Percentiles rank a stretch among this genome's conserved stretches.
Conservation (phyloP, 31 red algal genomes). For the Porphyra umbilicalis region DNA sequence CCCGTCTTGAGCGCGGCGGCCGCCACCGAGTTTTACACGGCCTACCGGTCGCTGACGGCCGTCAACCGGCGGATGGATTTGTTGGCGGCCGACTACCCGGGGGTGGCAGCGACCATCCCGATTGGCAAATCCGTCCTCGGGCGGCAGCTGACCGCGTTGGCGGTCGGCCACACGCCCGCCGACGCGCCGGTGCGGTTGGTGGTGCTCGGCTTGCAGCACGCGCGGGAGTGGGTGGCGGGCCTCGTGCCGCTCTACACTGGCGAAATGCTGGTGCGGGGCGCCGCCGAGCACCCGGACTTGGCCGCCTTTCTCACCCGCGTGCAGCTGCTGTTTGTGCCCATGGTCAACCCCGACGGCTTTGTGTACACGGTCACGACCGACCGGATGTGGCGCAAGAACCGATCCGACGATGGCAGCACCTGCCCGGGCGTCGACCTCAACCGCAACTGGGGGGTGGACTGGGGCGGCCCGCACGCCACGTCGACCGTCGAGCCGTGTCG, state of each 20-base stretch:
- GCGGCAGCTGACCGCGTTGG: background rate
- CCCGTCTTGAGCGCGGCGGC: background rate
- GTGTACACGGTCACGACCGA: conserved; percentile 3
- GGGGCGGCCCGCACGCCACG: background rate
- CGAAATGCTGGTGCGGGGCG: conserved; percentile 1
- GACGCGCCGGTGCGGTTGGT: conserved; percentile 8
- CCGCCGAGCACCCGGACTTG: background rate
- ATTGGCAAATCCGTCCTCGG: background rate
- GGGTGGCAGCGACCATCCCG: background rate
- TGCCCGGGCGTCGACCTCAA: conserved; percentile 24
- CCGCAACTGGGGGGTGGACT: conserved; percentile 23
- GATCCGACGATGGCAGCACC: background rate
- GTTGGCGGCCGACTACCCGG: background rate
- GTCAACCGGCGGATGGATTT: background rate
- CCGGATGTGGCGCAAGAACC: conserved; percentile 22
- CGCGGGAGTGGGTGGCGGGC: conserved; percentile 34
- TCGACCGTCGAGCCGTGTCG: background rate
- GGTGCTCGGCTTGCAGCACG: conserved; percentile 28
- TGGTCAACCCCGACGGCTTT: conserved; percentile 36
- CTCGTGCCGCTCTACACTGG: conserved; percentile 14
- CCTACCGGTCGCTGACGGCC: background rate
- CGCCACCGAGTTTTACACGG: background rate
- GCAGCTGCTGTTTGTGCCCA: conserved; percentile 12
- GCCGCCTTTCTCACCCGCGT: background rate
- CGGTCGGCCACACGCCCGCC: conserved; percentile 4